These are phyloP conservation scores for Vitis hybrid DNA, from an alignment of 177 flowering plant genomes.

Conservation along the genomic window DNA sequence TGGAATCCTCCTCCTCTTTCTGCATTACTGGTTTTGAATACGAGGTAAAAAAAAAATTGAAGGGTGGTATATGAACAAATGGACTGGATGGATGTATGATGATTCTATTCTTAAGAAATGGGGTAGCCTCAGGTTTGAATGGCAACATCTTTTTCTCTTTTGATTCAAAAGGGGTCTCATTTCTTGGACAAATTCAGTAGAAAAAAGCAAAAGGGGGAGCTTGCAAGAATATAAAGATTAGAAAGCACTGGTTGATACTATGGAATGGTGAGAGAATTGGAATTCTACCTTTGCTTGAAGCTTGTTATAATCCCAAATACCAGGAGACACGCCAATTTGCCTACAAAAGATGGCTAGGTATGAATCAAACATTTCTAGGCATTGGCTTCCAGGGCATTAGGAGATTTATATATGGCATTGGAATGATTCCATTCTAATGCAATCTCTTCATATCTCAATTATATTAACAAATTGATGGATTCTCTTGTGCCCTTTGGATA, in stretches of 20 bases:
- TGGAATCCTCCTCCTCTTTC: slow-evolving; percentile 11
- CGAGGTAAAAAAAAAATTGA: background rate
- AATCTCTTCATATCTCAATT: too few species aligned
- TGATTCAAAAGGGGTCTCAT: background rate
- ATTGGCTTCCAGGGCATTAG: too few species aligned
- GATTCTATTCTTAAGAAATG: slow-evolving; percentile 23
- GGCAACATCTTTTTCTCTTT: slow-evolving; percentile 3
- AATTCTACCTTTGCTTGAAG: slow-evolving; percentile 15
- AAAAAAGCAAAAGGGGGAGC: slow-evolving; percentile 9
- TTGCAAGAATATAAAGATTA: background rate
- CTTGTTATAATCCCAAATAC: background rate
- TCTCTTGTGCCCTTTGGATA: too few species aligned
- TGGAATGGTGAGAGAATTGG: background rate
- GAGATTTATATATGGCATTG: too few species aligned
- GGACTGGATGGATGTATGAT: background rate
- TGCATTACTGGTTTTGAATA: slow-evolving; percentile 17
- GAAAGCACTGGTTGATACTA: slow-evolving; percentile 6
- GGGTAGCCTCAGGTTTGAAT: slow-evolving; percentile 10
- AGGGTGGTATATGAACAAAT: background rate
- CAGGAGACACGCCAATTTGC: too few species aligned
- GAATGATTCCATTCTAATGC: too few species aligned
- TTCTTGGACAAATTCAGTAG: slow-evolving; percentile 2
- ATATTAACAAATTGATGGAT: too few species aligned
- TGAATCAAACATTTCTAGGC: too few species aligned
- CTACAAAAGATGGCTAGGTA: too few species aligned